These are phyloP conservation scores for Plasmodium inui DNA, from an alignment of 169 alveolate species.

Conservation along the genomic window DNA sequence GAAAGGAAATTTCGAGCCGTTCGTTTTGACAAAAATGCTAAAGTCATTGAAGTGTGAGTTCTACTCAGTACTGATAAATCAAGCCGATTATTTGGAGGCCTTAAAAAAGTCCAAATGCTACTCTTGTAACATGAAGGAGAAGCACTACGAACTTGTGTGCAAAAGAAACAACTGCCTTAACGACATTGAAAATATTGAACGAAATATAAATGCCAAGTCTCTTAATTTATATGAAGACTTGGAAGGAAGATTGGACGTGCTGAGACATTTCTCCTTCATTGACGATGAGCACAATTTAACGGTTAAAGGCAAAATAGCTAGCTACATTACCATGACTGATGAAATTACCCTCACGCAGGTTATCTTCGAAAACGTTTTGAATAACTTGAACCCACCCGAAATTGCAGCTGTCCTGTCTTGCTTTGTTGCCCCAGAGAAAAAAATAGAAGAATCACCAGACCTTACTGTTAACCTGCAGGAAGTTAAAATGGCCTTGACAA, in stretches of 20 bases:
- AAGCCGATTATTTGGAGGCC: conserved; percentile 80
- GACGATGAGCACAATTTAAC: conserved; percentile 87
- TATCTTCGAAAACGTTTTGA: conserved; percentile 80
- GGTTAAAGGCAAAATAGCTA: conserved; percentile 90
- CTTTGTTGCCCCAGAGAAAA: conserved; percentile 83
- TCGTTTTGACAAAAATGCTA: conserved; percentile 81
- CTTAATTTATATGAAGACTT: conserved; percentile 86
- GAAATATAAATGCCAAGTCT: conserved; percentile 85
- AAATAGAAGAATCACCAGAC: conserved; percentile 86
- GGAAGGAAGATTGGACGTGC: conserved; percentile 86
- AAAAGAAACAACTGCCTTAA: conserved; percentile 75
- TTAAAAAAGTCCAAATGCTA: conserved; percentile 79
- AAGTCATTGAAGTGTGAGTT: conserved; percentile 81
- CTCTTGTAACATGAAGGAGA: conserved; percentile 82
- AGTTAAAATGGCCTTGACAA: conserved; percentile 82
- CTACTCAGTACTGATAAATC: conserved; percentile 81
- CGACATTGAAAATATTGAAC: conserved; percentile 83
- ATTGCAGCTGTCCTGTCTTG: conserved; percentile 87
- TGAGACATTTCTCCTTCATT: conserved; percentile 86
- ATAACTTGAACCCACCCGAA: conserved; percentile 83
- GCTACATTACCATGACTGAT: conserved; percentile 88
- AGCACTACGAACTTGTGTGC: conserved; percentile 80
- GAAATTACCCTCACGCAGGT: conserved; percentile 89
- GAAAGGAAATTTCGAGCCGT: conserved; percentile 77
- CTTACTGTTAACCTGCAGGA: conserved; percentile 84